A percentile compares a stretch with the other conserved stretches of the same genome.
Conservation (phyloP, 306 rosid genomes). For the Cyclanthera cordifolia region DNA sequence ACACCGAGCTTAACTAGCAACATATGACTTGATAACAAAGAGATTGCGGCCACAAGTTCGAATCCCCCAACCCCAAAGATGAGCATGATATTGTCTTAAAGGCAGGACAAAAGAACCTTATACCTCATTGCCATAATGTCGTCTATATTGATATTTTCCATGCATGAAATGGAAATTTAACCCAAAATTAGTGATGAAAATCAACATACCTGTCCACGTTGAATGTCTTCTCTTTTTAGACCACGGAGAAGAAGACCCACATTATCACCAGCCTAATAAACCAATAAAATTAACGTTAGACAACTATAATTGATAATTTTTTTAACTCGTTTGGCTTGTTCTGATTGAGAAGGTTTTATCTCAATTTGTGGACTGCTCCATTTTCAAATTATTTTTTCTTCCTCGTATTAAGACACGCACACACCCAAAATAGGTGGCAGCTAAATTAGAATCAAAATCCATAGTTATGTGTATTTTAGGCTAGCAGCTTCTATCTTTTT, state of each 20-base stretch:
- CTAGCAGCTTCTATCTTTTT: background rate
- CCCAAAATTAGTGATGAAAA: background rate
- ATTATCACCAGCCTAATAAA: constrained; percentile 79
- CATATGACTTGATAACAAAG: too few relatives aligned
- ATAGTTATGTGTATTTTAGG: background rate
- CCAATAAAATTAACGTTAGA: constrained; percentile 8
- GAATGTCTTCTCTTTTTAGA: constrained; percentile 82
- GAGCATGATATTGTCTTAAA: background rate
- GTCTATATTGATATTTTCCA: background rate
- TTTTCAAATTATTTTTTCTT: constrained; percentile 8
- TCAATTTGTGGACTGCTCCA: constrained; percentile 6
- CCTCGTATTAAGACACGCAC: background rate
- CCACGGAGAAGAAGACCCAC: constrained; percentile 99
- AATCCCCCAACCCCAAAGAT: background rate
- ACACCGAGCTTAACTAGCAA: too few relatives aligned
- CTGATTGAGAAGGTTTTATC: background rate
- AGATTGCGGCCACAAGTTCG: too few relatives aligned
- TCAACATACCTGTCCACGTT: constrained; percentile 79
- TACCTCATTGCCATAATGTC: background rate
- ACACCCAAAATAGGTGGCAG: background rate
- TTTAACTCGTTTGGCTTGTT: background rate
- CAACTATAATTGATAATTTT: background rate
- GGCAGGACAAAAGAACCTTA: background rate
- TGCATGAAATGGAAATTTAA: background rate
- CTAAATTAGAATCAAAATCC: background rate